A percentile compares a stretch with the other conserved stretches of the same genome.
Conservation (phyloP, 192 early-diverging fungal genomes). For the Funneliformis mosseae region DNA sequence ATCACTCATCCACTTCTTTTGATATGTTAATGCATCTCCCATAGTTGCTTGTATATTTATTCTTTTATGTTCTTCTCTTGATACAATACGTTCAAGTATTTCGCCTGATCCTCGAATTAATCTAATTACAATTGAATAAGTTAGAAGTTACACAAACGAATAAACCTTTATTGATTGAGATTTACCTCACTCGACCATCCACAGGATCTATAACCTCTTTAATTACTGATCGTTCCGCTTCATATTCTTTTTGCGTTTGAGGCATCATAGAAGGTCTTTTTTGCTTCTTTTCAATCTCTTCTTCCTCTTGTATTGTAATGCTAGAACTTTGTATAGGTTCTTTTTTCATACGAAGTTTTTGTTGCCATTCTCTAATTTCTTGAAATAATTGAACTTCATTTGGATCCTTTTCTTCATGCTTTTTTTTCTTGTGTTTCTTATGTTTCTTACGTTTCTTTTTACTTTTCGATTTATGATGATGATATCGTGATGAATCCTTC, state of each 20-base stretch:
- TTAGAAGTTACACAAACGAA: neutral
- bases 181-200: conserved; percentile 52
- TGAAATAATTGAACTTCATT: neutral
- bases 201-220: conserved; percentile 51
- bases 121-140: conserved; percentile 30
- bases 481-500: neutral
- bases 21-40: conserved; percentile 44
- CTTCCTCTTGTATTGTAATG: neutral
- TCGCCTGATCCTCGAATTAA: conserved; percentile 55
- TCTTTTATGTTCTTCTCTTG: conserved; percentile 46
- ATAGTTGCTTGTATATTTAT: conserved; percentile 53
- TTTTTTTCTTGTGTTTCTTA: neutral
- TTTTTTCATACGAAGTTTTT: neutral
- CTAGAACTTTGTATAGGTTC: neutral
- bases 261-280: conserved; percentile 37
- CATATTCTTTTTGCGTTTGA: conserved; percentile 50
- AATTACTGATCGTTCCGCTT: conserved; percentile 45
- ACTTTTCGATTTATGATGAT: conserved; percentile 2
- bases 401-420: neutral
- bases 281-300: conserved; percentile 25
- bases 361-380: conserved; percentile 7
- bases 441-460: neutral
- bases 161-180: neutral
- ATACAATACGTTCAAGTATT: conserved; percentile 54
- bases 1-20: conserved; percentile 19